A percentile compares a stretch with the other conserved stretches of the same genome.
phyloP scores from a whole-genome alignment of 768 basidiomycete genomes.

The Sistotremastrum suecicum region DNA sequence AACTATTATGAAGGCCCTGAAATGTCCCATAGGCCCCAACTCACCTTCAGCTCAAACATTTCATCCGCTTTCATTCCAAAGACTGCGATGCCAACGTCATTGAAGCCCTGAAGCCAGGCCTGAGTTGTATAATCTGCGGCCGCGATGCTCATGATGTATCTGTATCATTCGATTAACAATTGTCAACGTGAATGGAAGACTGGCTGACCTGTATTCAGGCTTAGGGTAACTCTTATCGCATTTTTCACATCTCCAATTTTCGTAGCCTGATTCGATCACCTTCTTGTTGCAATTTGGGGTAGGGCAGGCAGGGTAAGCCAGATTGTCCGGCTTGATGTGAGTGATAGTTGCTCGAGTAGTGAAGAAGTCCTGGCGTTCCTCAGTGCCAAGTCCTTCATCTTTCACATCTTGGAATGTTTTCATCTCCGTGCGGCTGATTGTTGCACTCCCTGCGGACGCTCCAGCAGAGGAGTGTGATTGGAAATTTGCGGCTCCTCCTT shows the following conservation, averaged over 20 bases:
- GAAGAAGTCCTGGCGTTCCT: constrained; percentile 72
- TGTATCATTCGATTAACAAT: constrained; percentile 13
- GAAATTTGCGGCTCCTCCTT: constrained; percentile 52
- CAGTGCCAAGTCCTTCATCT: constrained; percentile 55
- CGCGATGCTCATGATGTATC: constrained; percentile 74
- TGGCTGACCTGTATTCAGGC: constrained; percentile 68
- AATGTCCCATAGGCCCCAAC: background rate
- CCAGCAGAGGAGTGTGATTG: constrained; percentile 45
- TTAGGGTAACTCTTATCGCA: constrained; percentile 57
- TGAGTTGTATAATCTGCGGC: constrained; percentile 85
- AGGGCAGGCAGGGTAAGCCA: constrained; percentile 84
- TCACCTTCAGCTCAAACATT: constrained; percentile 57
- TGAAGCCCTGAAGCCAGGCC: constrained; percentile 90
- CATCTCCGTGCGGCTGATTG: constrained; percentile 60
- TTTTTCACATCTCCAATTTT: constrained; percentile 87
- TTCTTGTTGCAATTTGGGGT: constrained; percentile 80
- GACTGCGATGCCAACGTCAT: constrained; percentile 69
- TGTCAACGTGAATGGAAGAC: constrained; percentile 1
- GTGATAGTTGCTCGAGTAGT: constrained; percentile 70
- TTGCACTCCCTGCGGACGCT: constrained; percentile 22
- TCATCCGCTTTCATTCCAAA: constrained; percentile 74
- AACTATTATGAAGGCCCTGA: constrained; percentile 1
- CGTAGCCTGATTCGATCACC: constrained; percentile 44
- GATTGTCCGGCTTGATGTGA: constrained; percentile 71
- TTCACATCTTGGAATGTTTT: constrained; percentile 68